Conservation (phyloP, 164 flowering plant species). For the Dillenia suffruticosa region DNA sequence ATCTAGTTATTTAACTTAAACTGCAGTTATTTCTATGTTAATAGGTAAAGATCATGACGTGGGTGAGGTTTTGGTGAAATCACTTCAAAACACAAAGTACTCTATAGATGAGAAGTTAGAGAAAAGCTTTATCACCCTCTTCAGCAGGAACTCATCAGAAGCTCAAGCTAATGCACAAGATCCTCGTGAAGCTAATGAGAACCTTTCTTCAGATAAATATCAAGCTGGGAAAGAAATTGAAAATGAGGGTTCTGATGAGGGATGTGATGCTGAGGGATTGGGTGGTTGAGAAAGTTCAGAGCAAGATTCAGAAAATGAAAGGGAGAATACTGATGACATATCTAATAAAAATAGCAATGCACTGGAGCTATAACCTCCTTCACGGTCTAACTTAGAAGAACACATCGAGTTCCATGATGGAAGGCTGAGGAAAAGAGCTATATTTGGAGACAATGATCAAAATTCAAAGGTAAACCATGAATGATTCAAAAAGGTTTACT, state of each 20-base stretch:
- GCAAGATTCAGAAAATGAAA: constrained; percentile 19
- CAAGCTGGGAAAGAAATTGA: constrained; percentile 24
- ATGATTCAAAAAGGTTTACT: no score
- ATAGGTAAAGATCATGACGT: constrained; percentile 71
- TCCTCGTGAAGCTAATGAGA: constrained; percentile 12
- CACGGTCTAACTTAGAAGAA: constrained; percentile 30
- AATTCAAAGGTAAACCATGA: constrained; percentile 34
- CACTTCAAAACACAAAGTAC: constrained; percentile 76
- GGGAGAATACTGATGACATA: constrained; percentile 25
- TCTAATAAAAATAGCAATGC: constrained; percentile 17
- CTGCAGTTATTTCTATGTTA: constrained; percentile 8
- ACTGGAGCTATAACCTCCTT: constrained; percentile 9
- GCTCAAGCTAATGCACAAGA: constrained; percentile 21
- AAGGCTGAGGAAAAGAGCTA: constrained; percentile 73
- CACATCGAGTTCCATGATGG: constrained; percentile 61
- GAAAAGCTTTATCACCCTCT: constrained; percentile 57
- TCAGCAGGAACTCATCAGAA: constrained; percentile 38
- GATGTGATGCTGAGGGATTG: constrained; percentile 24
- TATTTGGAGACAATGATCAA: constrained; percentile 42
- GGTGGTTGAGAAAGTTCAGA: constrained; percentile 34
- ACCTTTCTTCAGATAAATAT: constrained; percentile 19
- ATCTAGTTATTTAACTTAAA: background rate
- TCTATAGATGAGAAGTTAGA: constrained; percentile 85
- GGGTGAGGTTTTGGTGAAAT: constrained; percentile 76
- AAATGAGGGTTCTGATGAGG: constrained; percentile 25